Conservation (phyloP, 306 rosid genomes). For the Delonix regia region DNA sequence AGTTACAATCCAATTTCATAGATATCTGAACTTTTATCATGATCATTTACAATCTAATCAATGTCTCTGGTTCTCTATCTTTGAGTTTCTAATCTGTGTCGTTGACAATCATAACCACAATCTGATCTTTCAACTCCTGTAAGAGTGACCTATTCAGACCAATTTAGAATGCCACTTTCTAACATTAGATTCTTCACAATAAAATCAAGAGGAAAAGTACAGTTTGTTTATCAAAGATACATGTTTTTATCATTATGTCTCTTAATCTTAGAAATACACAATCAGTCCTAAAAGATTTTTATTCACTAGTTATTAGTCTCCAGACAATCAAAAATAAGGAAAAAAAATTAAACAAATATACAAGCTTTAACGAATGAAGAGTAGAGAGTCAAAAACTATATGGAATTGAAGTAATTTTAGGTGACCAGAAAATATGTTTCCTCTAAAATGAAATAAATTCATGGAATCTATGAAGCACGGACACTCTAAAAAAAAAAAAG, state of each 20-base stretch:
- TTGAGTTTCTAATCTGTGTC: neutral
- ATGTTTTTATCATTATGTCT: too few relatives aligned
- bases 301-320: too few relatives aligned
- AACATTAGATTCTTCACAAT: neutral
- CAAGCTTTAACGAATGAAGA: neutral
- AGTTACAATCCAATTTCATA: conserved; percentile 8
- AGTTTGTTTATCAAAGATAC: too few relatives aligned
- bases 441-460: neutral
- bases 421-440: too few relatives aligned
- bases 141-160: neutral
- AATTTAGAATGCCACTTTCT: neutral
- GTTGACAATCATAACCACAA: neutral
- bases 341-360: neutral
- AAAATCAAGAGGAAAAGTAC: neutral
- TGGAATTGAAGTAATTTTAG: too few relatives aligned
- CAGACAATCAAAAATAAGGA: too few relatives aligned
- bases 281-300: too few relatives aligned
- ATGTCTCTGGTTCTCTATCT: neutral
- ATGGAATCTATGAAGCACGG: neutral
- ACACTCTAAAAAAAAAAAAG: too few relatives aligned
- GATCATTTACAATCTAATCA: neutral
- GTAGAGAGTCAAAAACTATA: too few relatives aligned
- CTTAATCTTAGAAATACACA: too few relatives aligned
- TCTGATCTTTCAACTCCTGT: neutral
- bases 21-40: neutral